Base-by-base conservation (phyloP, 1,139 yeast genomes). In the Magnusiomyces ingens region DNA sequence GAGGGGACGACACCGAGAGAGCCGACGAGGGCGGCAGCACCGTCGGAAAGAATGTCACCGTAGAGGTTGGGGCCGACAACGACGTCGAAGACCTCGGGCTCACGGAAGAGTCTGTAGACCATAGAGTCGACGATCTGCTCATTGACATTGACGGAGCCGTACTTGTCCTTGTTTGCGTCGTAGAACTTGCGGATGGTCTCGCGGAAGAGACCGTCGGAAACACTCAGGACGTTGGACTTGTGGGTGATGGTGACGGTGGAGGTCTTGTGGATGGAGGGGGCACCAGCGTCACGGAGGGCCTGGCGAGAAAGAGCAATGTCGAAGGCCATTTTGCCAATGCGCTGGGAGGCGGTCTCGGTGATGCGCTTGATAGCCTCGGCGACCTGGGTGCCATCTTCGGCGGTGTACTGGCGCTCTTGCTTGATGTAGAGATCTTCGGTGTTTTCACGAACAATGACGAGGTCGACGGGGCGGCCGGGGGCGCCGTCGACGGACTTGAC, bases 351-450 rank as follows among this genome's bases (percentile, higher is more conserved):
- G 56, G 77, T 74, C 73, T 91, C 96, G 53, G 95, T 73, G 68
- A 94, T 93, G 74, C 98, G 84, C 77, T 94, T 93, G 73, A 88
- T 93, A 55, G 99, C 99, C 74, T 93, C 99, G 51, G 98, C 97
- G 48, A 91, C 90, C 71, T 81, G 82, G 62, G 88, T 81, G 52
- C 89, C 89, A 61, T 85, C 89, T 62, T 79, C 80, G 57, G 80
- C 82, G 54, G 77, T 78, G 68, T 77, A 86, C 49, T 89, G 73
- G 64, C 75, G 82, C 74, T 93, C 99, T 69, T 91, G 95, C 76
- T 93, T 93, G 71, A 93, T 84, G 74, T 93, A 93, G 64, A 91
- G 78, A 72, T 93, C 99, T 75, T 93, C 99, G 57, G 99, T 93
- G 76, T 93, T 93, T 75, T 93, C 99, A 71, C 99, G 86, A 47